Evolutionary conservation across 2,329 filamentous ascomycete genomes (phyloP), one percentile per base, ranked within the genome.

Genomic region (Boeremia exigua): DNA sequence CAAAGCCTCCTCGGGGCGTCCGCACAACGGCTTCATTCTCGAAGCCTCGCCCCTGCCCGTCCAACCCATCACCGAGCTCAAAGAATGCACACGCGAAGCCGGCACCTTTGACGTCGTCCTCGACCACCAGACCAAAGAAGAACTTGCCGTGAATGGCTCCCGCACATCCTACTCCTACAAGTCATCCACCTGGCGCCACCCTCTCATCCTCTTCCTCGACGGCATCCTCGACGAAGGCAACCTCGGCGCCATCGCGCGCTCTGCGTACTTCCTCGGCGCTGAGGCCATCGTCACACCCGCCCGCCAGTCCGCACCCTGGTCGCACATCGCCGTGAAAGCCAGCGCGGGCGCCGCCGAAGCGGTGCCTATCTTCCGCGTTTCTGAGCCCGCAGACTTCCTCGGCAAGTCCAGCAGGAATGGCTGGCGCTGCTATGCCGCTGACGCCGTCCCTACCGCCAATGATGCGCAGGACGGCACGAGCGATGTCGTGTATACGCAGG

Each of bases 11-110:
- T 84, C 82, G 52, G 88, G 88, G 1, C 84, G 95, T 36, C 92
- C 94, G 30, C 94, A 99, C 77, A 97, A 98, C 70, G 93, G 94
- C 42, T 88, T 89, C 65, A 82, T 98, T 14, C 83, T 99, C 3
- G 95, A 99, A 76, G 87, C 90, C 12, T 96, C 92, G 0, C 90
- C 90, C 1, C 77, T 98, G 1, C 92, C 92, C 0, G 86, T 88
- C 61, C 78, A 86, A 2, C 91, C 90, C 0, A 79, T 94, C 38
- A 81, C 78, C 28, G 78, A 82, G 14, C 78, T 96, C 4, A 81
- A 82, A 0, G 58, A 75, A 2, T 71, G 86, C 4, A 77, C 78
- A 1, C 73, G 82, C 2, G 76, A 79, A 27, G 39, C 61, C 0
- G 59, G 47, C 9, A 57, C 7, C 11, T 76, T 75, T 40, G 40